Evolutionary conservation across 2,329 filamentous ascomycete genomes (phyloP), one percentile per base, ranked within the genome.

Genomic region (Fusarium domesticum): DNA sequence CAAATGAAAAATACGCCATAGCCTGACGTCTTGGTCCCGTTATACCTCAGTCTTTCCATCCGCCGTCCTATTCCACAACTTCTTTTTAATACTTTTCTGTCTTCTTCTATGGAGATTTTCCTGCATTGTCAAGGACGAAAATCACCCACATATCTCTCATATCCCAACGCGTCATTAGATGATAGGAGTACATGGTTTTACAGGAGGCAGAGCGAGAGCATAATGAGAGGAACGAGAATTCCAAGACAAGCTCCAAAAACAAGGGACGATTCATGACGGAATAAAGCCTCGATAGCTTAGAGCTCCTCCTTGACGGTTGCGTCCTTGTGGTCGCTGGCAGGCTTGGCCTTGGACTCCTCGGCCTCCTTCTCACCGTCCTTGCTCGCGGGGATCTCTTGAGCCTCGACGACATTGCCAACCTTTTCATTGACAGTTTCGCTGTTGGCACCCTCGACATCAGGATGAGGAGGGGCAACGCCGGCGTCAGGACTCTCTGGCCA

Each of bases 321-420:
- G 60, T 83, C 80, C 53, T 80, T 78, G 47, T 73, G 73, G 56
- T 84, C 81, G 55, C 80, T 84, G 2, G 78, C 81, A 25, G 81
- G 81, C 70, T 83, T 83, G 33, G 80, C 75, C 56, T 73, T 69
- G 53, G 68, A 70, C 53, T 71, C 70, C 58, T 79, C 76, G 12
- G 74, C 70, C 62, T 80, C 80, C 58, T 74, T 77, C 65, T 81
- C 78, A 47, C 80, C 80, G 49, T 80, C 79, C 44, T 77, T 71
- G 61, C 81, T 74, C 57, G 76, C 64, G 19, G 70, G 66, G 30
- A 60, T 65, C 34, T 69, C 67, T 45, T 71, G 67, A 60, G 47
- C 73, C 66, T 48, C 71, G 65, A 65, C 59, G 36, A 57, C 64
- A 2, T 64, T 63, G 42, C 68, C 61, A 33, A 51, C 64, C 14